Evolutionary conservation across 164 flowering plant species (phyloP).

Genomic region (Annona cherimola): DNA sequence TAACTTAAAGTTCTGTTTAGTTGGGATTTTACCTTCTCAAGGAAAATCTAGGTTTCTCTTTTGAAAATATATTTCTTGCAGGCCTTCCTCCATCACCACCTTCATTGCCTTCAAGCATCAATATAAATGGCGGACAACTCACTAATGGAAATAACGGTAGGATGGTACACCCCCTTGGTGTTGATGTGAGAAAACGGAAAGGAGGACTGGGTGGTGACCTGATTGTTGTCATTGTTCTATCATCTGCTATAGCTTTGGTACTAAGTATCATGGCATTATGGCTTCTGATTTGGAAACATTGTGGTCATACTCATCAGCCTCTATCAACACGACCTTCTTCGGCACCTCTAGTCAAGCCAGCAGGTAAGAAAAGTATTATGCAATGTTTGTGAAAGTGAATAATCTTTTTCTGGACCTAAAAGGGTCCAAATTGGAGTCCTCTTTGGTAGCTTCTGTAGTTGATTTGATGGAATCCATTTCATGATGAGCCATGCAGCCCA

Average conservation of each 20-base stretch:
- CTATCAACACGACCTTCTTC: slow-evolving; percentile 22
- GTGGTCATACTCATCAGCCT: slow-evolving; percentile 17
- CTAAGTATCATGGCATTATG: slow-evolving; percentile 41
- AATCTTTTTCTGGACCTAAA: not conserved
- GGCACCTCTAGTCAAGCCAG: slow-evolving; percentile 35
- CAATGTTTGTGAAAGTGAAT: not conserved
- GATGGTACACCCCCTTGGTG: slow-evolving; percentile 68
- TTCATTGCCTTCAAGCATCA: slow-evolving; percentile 34
- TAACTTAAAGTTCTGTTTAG: no score
- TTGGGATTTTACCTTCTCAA: no score
- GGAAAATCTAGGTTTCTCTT: not conserved
- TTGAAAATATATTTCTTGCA: slow-evolving; percentile 10
- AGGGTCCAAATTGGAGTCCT: not conserved
- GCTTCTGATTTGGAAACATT: slow-evolving; percentile 36
- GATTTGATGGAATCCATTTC: not conserved
- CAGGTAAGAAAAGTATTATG: slow-evolving; percentile 34
- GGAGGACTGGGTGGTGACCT: slow-evolving; percentile 40
- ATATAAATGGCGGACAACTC: slow-evolving; percentile 42
- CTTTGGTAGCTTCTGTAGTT: not conserved
- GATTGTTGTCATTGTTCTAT: slow-evolving; percentile 61
- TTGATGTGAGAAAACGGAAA: slow-evolving; percentile 50
- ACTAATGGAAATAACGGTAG: slow-evolving; percentile 40
- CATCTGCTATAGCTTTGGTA: slow-evolving; percentile 44
- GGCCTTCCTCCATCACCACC: slow-evolving; percentile 77
- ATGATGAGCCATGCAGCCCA: not conserved